phyloP scores from a whole-genome alignment of 352 stramenopile genomes.

The Hyphochytrium catenoides region DNA sequence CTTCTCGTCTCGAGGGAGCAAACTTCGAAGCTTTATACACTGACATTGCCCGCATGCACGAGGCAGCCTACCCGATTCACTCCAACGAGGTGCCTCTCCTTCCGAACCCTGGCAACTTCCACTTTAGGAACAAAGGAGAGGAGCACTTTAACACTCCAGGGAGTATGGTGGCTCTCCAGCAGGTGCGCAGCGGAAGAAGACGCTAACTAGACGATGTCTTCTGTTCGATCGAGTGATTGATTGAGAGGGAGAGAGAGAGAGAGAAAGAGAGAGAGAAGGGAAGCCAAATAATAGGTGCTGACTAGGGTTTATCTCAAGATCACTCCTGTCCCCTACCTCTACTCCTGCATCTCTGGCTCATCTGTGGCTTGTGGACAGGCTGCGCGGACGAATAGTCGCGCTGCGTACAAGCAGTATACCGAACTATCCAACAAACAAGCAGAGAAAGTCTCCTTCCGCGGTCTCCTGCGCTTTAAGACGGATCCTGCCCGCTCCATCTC shows the following conservation, averaged over 20 bases:
- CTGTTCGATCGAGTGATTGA: no score
- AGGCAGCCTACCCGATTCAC: conserved; percentile 56
- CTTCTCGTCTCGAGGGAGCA: conserved; percentile 68
- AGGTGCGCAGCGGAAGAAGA: conserved; percentile 11
- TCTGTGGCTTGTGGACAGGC: no score
- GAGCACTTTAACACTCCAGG: conserved; percentile 85
- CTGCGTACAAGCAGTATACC: conserved; percentile 76
- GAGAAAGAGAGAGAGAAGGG: no score
- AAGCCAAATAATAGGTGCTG: no score
- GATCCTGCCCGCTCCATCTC: conserved; percentile 61
- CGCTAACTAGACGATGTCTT: not conserved
- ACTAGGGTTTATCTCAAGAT: no score
- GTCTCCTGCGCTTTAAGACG: conserved; percentile 82
- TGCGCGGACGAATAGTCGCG: conserved; percentile 67
- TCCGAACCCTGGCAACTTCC: conserved; percentile 82
- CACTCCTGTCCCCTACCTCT: no score
- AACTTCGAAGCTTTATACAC: conserved; percentile 84
- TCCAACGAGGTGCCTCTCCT: conserved; percentile 51
- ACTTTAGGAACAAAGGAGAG: conserved; percentile 80
- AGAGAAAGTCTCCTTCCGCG: conserved; percentile 66
- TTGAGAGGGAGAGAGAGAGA: no score
- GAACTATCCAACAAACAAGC: conserved; percentile 58
- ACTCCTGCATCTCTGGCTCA: no score
- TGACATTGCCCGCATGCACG: conserved; percentile 75
- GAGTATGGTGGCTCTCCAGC: conserved; percentile 82